Percentiles rank a stretch among this genome's conserved stretches.
These are phyloP conservation scores for Chaetomiaceae sp. DNA, from an alignment of 2,329 filamentous ascomycete species.

Conservation along the genomic window DNA sequence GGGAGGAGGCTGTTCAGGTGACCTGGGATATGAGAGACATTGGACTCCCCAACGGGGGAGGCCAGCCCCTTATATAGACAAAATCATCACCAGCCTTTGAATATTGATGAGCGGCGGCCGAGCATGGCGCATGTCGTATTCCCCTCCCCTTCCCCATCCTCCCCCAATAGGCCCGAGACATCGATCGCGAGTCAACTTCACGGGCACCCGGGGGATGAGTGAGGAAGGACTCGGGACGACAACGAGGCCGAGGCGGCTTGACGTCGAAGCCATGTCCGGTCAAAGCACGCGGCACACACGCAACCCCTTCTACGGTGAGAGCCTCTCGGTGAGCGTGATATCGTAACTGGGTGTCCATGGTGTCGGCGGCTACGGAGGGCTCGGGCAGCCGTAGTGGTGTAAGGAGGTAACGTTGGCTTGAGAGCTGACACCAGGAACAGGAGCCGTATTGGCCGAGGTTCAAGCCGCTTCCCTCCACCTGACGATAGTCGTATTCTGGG, in stretches of 20 bases:
- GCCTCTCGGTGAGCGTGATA: not conserved
- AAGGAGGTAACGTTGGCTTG: not conserved
- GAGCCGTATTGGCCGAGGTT: not conserved
- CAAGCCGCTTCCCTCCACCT: not conserved
- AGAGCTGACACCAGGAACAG: not conserved
- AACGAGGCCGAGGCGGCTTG: conserved; percentile 4
- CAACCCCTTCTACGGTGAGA: not conserved
- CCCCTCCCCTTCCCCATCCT: not conserved
- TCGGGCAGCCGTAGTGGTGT: not conserved
- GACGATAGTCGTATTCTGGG: not conserved
- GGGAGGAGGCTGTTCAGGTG: conserved; percentile 4
- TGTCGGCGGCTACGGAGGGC: not conserved
- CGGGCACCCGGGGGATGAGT: not conserved
- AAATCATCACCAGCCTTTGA: too few species aligned
- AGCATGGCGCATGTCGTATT: not conserved
- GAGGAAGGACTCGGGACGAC: not conserved
- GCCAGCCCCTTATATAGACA: not conserved
- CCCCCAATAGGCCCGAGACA: too few species aligned
- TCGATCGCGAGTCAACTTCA: not conserved
- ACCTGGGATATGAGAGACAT: conserved; percentile 2
- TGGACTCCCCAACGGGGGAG: not conserved
- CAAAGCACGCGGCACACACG: too few species aligned
- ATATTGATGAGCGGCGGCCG: too few species aligned
- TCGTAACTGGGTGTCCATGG: not conserved
- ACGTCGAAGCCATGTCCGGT: not conserved